Base-by-base conservation (phyloP, 2,329 filamentous ascomycete species). In the Pezicula carpinea region DNA sequence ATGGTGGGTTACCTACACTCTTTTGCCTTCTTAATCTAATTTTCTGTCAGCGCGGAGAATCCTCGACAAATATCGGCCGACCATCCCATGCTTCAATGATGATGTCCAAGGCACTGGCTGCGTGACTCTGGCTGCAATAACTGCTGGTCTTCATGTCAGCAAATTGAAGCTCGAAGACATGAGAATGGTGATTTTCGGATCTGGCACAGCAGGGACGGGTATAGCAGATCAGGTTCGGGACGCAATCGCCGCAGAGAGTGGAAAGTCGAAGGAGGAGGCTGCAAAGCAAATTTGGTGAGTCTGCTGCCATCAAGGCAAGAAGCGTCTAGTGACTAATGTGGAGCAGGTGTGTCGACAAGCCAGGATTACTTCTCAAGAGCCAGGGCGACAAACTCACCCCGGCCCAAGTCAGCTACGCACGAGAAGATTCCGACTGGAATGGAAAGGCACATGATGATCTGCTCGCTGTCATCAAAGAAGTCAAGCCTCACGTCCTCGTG, bases 101-200 rank as follows among this genome's bases (percentile, higher is more conserved):
- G 89, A 95, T 63, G 83, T 95, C 0, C 89, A 95, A 64, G 90
- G 89, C 1, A 95, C 90, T 0, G 90, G 89, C 0, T 92, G 87
- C 49, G 89, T 95, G 1, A 92, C 90, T 0, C 75, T 95, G 0
- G 89, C 89, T 0, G 89, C 86, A 1, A 83, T 95, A 52, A 82
- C 89, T 71, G 81, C 89, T 0, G 89, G 80, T 0, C 70, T 91
- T 6, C 80, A 87, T 50, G 82, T 92, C 6, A 82, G 75, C 50
- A 74, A 80, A 3, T 69, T 83, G 44, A 79, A 83, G 44, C 70
- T 95, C 34, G 67, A 72, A 7, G 87, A 95, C 49, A 66, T 87
- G 13, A 77, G 83, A 23, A 74, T 93, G 48, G 76, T 95, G 0
- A 69, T 92, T 29, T 95, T 91, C 52, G 90, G 90, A 2, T 77